Conservation (phyloP, 2,329 filamentous ascomycete species). For the Aureobasidium sp. region DNA sequence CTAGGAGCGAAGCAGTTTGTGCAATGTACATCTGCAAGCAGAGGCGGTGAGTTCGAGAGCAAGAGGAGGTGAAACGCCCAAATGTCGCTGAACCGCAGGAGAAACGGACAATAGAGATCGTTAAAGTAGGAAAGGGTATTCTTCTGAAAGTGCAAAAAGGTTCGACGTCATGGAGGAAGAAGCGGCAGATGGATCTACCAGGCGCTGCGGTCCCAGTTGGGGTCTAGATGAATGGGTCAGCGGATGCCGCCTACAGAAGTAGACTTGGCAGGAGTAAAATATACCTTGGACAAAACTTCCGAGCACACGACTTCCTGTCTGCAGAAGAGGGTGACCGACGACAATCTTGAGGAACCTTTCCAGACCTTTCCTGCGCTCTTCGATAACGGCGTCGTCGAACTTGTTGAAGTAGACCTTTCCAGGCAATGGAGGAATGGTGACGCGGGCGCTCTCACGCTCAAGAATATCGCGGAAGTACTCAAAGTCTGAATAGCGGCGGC, state of each 20-base stretch:
- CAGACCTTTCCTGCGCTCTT: slow-evolving; percentile 81
- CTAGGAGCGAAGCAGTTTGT: neutral
- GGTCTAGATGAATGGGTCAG: slow-evolving; percentile 45
- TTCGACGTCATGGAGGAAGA: neutral
- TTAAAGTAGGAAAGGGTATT: slow-evolving; percentile 8
- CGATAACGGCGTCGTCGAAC: slow-evolving; percentile 97
- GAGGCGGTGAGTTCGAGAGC: neutral
- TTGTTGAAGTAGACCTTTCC: slow-evolving; percentile 98
- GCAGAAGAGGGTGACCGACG: slow-evolving; percentile 88
- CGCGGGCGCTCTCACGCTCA: slow-evolving; percentile 86
- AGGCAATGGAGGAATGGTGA: slow-evolving; percentile 90
- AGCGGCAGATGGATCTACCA: slow-evolving; percentile 48
- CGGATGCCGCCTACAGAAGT: neutral
- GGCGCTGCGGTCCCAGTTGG: slow-evolving; percentile 85
- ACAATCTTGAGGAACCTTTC: slow-evolving; percentile 97
- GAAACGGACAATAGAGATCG: neutral
- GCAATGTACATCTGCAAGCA: slow-evolving; percentile 4
- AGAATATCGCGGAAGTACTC: slow-evolving; percentile 98
- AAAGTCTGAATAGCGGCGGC: slow-evolving; percentile 93
- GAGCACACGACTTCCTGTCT: slow-evolving; percentile 95
- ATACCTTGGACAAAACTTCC: slow-evolving; percentile 93
- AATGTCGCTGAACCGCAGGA: slow-evolving; percentile 17
- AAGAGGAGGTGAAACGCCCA: slow-evolving; percentile 13
- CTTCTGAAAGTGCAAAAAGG: neutral
- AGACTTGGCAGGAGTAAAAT: slow-evolving; percentile 20